Base-by-base conservation (phyloP, 108 stramenopile genomes). In the Pseudonitzschia pungens region DNA sequence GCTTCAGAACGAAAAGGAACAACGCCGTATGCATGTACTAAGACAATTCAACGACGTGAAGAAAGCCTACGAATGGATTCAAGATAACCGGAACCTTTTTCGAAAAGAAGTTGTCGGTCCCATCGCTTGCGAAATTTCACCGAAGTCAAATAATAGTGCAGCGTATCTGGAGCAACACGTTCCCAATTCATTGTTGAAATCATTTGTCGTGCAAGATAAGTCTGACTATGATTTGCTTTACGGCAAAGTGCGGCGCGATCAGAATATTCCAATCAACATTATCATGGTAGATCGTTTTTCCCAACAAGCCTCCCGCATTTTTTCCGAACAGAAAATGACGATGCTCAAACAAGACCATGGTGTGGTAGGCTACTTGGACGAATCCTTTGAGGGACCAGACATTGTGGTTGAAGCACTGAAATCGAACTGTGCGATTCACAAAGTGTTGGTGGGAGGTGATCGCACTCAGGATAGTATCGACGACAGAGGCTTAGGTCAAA, bases 161-260 rank as follows among this genome's bases (percentile, higher is more conserved):
- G 78, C 84, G 16, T 91, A 82, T 56, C 55, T 93, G 29, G 95
- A 96, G 78, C 73, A 81, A 22, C 89, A 90, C 44, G 90, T 91
- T 14, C 31, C 85, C 5, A 82, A 80, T 24, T 36, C 69, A 10
- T 72, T 83, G 20, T 81, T 92, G 69, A 83, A 83, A 45, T 51
- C 86, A 11, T 92, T 87, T 66, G 86, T 96, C 11, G 89, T 92
- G 1, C 86, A 92, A 78, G 79, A 79, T 62, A 81, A 78, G 53
- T 86, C 89, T 60, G 95, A 93, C 64, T 85, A 91, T 70, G 83
- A 96, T 57, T 72, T 87, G 26, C 76, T 96, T 21, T 94, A 89
- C 68, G 53, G 77, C 0, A 76, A 85, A 32, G 66, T 90, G n/a
- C 80, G 89, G 8, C 69, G 86, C 62, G 84, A 88, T 66, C 75